phyloP scores from a whole-genome alignment of 306 rosid genomes.

The Purshia tridentata region DNA sequence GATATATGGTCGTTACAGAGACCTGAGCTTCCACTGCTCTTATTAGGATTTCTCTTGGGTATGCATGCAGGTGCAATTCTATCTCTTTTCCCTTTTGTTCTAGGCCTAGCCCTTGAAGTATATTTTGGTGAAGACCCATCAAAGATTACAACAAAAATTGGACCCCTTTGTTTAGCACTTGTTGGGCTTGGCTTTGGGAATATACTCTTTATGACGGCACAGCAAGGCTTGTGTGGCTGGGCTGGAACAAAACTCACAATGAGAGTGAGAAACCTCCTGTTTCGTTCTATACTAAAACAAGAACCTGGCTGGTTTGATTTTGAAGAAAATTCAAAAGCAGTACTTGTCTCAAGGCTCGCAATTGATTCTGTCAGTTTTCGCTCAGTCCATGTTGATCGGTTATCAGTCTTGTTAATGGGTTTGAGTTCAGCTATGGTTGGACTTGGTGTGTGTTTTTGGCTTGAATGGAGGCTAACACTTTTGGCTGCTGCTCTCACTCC shows the following conservation, averaged over 20 bases:
- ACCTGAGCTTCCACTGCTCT: constrained; percentile 54
- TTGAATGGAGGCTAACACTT: constrained; percentile 59
- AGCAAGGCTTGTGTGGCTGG: constrained; percentile 91
- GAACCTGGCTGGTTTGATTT: constrained; percentile 97
- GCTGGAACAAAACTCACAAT: constrained; percentile 86
- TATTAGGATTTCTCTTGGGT: constrained; percentile 64
- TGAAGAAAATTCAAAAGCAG: constrained; percentile 73
- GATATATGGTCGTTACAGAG: constrained; percentile 73
- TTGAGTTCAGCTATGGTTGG: constrained; percentile 77
- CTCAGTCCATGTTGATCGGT: constrained; percentile 66
- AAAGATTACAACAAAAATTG: constrained; percentile 46
- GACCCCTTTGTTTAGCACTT: constrained; percentile 56
- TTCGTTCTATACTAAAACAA: constrained; percentile 75
- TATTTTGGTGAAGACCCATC: constrained; percentile 42
- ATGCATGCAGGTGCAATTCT: constrained; percentile 79
- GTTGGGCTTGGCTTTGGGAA: constrained; percentile 83
- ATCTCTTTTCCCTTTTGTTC: constrained; percentile 65
- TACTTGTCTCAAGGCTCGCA: constrained; percentile 74
- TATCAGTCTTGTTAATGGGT: constrained; percentile 90
- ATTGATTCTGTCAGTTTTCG: constrained; percentile 63
- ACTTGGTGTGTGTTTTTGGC: constrained; percentile 52
- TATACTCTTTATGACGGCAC: constrained; percentile 78
- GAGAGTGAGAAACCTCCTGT: constrained; percentile 72
- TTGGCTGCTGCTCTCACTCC: constrained; percentile 81
- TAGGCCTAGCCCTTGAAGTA: constrained; percentile 61